Evolutionary conservation across 2,329 filamentous ascomycete genomes (phyloP), one percentile per base, ranked within the genome.

Genomic region (Claviceps fusiformis): DNA sequence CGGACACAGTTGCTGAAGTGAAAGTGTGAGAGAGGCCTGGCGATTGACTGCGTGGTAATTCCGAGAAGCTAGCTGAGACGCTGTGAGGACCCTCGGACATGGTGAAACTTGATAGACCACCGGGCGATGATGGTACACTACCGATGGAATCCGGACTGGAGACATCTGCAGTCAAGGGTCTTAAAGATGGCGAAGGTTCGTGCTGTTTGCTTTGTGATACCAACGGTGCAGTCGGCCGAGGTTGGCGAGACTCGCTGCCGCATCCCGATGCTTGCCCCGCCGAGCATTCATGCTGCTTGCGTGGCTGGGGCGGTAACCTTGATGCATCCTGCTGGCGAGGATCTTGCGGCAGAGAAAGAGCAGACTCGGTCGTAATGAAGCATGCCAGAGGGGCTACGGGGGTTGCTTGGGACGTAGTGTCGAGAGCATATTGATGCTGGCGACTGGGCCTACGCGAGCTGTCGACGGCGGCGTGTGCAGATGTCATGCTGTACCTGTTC

Each of bases 81-180:
- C 67, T 63, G 50, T 62, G 62, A 9, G 61, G 62, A 44, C 60
- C 59, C 31, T 67, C 65, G n/a, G 66, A 69, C 8, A 57, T 48
- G 29, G 76, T 79, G 6, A 70, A 73, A 5, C 70, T 68, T 2
- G 80, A 68, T 3, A 78, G 80, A 61, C 75, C 73, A 56, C 72
- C 71, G 47, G 74, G 71, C n/a, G 79, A 81, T 13, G 74, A 78
- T 10, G 73, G 67, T 53, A 71, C 74, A 59, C 78, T 80, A 35
- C 77, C 63, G 15, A 63, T 60, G 1, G 68, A 71, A 44, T 60
- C 62, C 2, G 66, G 59, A 13, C 62, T 62, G 5, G 64, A 65
- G 19, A 62, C 53, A 5, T 58, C 64, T 19, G 62, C 50, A 39
- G 65, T 57, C 11, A 63, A 58, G 2, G 68, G 64, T 3, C 62